Base-by-base conservation (phyloP, 176 grass and related monocot species). In the Bonia amplexicaulis region DNA sequence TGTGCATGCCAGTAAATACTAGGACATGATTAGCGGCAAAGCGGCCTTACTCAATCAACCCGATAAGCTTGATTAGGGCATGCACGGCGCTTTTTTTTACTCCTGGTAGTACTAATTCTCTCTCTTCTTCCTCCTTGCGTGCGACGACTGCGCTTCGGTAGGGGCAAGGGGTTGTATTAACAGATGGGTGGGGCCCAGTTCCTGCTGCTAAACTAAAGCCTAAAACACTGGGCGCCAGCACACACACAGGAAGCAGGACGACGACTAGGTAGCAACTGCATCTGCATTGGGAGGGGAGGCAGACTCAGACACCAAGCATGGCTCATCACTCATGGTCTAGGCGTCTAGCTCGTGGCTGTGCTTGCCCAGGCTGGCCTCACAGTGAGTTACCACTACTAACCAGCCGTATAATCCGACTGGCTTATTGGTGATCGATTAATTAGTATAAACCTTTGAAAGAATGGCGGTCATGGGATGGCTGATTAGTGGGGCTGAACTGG, bases 361-460 rank as follows among this genome's bases (percentile, higher is more conserved):
- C 63, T 85, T 66, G 82, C 52, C 88, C 82, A 93, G 92, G 55
- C 88, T 91, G 92, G 81, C 74, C 82, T 86, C 76, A 27, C 48
- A 41, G 68, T 76, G 76, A 80, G 71, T 91, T 69, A 59, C 63
- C 85, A 48, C 68, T 6, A 9, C 31, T 70, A 31, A 63, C 5
- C 6, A 39, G 60, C 11, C 25, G 59, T 27, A 29, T 6, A 62
- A 62, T 62, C 59, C 14, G 25, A 27, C 12, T 14, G 59, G 11
- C 23, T 14, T 6, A 62, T 29, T 27, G 59, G 11, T 13, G 10
- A 62, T 62, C 14, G 59, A 62, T 62, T 44, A 57, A 20, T 52
- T 25, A 69, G 64, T 22, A 40, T 11, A 39, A 23, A n/a, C 48
- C 22, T 23, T 65, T 31, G 39, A 0, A 20, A 26, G 64, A 49